Evolutionary conservation across 1,139 yeast genomes (phyloP), one percentile per base, ranked within the genome.

Genomic region (Chernovozyma sophiae-reginae): DNA sequence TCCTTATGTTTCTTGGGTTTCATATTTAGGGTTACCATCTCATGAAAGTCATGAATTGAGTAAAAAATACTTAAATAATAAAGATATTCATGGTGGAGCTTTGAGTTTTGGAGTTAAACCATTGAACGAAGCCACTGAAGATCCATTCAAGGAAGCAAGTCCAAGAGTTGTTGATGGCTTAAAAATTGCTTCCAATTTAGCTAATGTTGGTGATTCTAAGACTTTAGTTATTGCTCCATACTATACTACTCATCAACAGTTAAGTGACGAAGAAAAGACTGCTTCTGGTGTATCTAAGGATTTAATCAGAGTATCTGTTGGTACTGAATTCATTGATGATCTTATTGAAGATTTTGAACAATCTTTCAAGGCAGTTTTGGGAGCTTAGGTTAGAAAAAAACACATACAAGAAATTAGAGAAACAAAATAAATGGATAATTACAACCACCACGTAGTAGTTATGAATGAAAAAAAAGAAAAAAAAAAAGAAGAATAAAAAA

Each of bases 121-220:
- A 39, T 58, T 79, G 43, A 72, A 70, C 25, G 65, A 62, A 29
- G 63, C 66, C 41, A 61, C 63, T 31, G 60, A 56, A 17, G 79
- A 77, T 49, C 80, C 79, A 44, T 83, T 82, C 67, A 58, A 77
- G 48, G 83, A 79, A 48, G 77, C 89, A 32, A 87, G 95, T 50
- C 90, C 90, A 35, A 74, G 70, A 51, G 86, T 89, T 44, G 96
- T 86, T 43, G 96, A 89, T 61, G 66, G 64, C 47, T 77, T 92
- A 60, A 76, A 86, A 62, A 66, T 92, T 41, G 95, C 95, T 40
- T 81, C 95, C 26, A 86, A 89, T 68, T 77, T 92, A 59, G 97
- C 98, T 41, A 92, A 92, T 55, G 97, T 92, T 41, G 97, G 98
- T 58, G 98, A 92, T 58, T 79, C 90, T 36, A 92, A 90, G 71